Evolutionary conservation across 805 yeast species (phyloP), one percentile per base, ranked within the genome.

Genomic region (Candida nemodendra): DNA sequence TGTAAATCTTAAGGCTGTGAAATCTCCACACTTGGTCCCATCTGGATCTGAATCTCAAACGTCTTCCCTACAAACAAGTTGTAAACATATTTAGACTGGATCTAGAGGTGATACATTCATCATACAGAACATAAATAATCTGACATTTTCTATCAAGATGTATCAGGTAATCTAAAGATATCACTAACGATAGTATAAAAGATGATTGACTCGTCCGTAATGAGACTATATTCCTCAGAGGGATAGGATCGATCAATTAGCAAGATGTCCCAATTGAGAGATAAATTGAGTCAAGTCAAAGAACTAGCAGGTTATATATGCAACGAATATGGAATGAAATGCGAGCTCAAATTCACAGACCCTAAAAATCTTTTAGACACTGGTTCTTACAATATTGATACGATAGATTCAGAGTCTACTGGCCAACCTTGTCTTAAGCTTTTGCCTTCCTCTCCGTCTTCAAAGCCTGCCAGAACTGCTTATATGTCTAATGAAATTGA

Each of bases 251-350:
- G n/a, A n/a, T n/a, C n/a, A n/a, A n/a, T 35, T 35, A 33, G 13
- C 19, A 25, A 24, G 26, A 45, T 45, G 50, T 29, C 50, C 16
- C 41, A 39, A 33, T 25, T 45, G 27, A 35, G 36, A 18, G 41
- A 43, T 8, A 41, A 34, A 21, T 15, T 45, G 12, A 31, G 33
- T 7, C 36, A 42, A 21, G 38, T 47, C 25, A 30, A 39, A 30
- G 24, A 36, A 14, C 30, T 47, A 16, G 38, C 50, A 4, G 45
- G 42, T 18, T 16, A 32, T n/a, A 38, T 49, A 17, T 36, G 43
- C 37, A 34, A 26, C 9, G 38, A 37, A 5, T 44, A 39, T 26
- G 53, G 53, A 4, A 32, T 48, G 14, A 32, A 30, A 16, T 43
- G 32, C 25, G 40, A 34, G 16, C 28, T 42, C 26, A 38, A 33